Conservation (phyloP, 371 early-diverging fungal species). For the Syncephalastrum contaminatum region DNA sequence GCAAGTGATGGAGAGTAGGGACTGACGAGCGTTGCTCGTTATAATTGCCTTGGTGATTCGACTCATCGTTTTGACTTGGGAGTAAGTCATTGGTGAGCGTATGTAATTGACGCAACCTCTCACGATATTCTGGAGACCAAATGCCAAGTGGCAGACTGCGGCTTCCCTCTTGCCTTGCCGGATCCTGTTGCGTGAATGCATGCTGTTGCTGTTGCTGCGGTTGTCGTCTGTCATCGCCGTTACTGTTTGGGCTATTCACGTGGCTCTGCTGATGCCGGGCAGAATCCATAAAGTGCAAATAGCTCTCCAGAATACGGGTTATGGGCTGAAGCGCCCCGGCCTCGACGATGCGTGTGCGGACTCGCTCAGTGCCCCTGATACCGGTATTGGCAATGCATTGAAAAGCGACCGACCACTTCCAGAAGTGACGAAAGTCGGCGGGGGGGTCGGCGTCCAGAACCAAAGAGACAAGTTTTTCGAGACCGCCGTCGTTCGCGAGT, state of each 20-base stretch:
- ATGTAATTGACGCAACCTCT: constrained; percentile 2
- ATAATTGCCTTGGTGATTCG: background rate
- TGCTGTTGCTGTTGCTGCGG: constrained; percentile 4
- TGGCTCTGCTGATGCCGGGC: constrained; percentile 50
- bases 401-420: constrained; percentile 84
- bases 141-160: background rate
- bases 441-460: constrained; percentile 61
- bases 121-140: background rate
- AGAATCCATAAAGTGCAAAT: constrained; percentile 55
- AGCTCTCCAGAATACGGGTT: constrained; percentile 74
- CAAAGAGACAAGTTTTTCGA: constrained; percentile 81
- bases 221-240: too few relatives aligned
- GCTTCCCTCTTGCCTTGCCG: background rate
- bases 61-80: constrained; percentile 3
- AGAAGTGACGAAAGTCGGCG: constrained; percentile 64
- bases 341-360: constrained; percentile 81
- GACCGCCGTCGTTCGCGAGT: constrained; percentile 83
- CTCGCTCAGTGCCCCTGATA: constrained; percentile 78
- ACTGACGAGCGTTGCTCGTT: constrained; percentile 4
- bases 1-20: constrained; percentile 2
- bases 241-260: constrained; percentile 1
- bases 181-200: background rate
- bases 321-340: constrained; percentile 81
- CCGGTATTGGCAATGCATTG: constrained; percentile 87
- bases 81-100: background rate